Conservation (phyloP, 257 asterid species). For the Marsdenia floribunda region DNA sequence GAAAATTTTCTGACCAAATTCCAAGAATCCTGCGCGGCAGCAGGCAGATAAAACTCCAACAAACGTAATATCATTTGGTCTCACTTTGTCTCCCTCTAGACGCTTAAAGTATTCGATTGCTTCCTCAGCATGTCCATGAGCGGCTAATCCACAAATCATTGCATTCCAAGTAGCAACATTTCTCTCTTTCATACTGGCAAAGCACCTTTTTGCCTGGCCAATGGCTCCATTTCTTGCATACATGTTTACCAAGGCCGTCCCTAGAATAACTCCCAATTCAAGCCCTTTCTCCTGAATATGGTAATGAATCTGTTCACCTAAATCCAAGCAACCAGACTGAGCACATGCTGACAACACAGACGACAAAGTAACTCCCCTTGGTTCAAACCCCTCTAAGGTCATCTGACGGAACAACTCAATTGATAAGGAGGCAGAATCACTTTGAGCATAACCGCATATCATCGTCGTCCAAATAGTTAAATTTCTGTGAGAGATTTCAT, state of each 20-base stretch:
- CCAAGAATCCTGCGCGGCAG: conserved; percentile 71
- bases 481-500: conserved; percentile 40
- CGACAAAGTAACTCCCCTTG: conserved; percentile 49
- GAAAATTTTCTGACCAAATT: conserved; percentile 51
- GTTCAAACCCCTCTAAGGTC: conserved; percentile 50
- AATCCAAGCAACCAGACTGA: conserved; percentile 59
- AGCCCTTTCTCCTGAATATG: conserved; percentile 48
- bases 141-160: conserved; percentile 73
- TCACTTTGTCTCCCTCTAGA: conserved; percentile 38
- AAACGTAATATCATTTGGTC: conserved; percentile 61
- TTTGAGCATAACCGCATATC: conserved; percentile 79
- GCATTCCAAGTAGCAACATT: conserved; percentile 84
- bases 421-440: conserved; percentile 38
- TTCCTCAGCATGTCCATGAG: conserved; percentile 67
- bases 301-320: conserved; percentile 60
- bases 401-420: conserved; percentile 51
- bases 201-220: conserved; percentile 47
- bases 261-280: conserved; percentile 61
- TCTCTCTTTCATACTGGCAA: conserved; percentile 43
- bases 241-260: conserved; percentile 87
- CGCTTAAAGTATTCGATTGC: conserved; percentile 47
- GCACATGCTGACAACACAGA: conserved; percentile 87
- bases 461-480: conserved; percentile 76
- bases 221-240: conserved; percentile 75
- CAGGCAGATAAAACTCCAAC: conserved; percentile 80